Conservation (phyloP, 306 rosid species). For the Canavalia gladiata region DNA sequence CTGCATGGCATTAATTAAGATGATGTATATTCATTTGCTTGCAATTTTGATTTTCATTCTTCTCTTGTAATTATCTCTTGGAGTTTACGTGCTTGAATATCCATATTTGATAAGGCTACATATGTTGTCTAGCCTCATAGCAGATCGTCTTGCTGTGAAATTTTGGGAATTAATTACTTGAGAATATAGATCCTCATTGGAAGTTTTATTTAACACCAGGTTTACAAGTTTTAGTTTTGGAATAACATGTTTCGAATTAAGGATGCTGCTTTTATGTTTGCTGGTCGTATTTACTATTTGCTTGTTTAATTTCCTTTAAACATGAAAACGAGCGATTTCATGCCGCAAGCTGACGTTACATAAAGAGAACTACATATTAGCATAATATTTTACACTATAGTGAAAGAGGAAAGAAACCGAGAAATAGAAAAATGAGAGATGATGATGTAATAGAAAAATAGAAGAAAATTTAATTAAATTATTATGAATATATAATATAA, state of each 20-base stretch:
- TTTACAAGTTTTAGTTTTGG: conserved; percentile 54
- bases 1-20: not conserved
- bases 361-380: too few relatives aligned
- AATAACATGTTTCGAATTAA: conserved; percentile 30
- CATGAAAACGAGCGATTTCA: too few relatives aligned
- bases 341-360: too few relatives aligned
- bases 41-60: conserved; percentile 27
- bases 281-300: not conserved
- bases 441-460: too few relatives aligned
- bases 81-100: conserved; percentile 20
- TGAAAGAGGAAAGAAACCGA: too few relatives aligned
- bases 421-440: too few relatives aligned
- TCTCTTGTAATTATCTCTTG: not conserved
- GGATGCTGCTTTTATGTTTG: conserved; percentile 20
- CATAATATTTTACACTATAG: too few relatives aligned
- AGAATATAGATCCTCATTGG: conserved; percentile 45
- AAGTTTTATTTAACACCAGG: conserved; percentile 32
- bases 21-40: not conserved
- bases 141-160: conserved; percentile 50
- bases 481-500: too few relatives aligned
- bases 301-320: not conserved
- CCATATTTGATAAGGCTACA: conserved; percentile 32
- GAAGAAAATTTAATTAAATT: too few relatives aligned
- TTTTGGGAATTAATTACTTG: conserved; percentile 52
- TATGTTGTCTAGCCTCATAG: conserved; percentile 35